Evolutionary conservation across 345 rosid genomes (phyloP).

Genomic region (Anastatica hierochuntica): DNA sequence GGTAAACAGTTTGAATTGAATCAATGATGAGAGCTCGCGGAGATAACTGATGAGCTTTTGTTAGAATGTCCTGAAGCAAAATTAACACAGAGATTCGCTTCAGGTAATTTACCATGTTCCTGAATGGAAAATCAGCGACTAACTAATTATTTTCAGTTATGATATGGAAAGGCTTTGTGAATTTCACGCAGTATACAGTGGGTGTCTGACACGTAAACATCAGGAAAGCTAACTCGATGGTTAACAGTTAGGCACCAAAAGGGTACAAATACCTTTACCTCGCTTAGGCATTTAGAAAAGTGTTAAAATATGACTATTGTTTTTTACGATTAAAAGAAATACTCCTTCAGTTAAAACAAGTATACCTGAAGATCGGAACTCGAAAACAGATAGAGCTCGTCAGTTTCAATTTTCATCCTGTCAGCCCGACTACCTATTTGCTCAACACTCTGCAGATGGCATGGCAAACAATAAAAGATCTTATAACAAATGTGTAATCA

Average conservation of each 20-base stretch:
- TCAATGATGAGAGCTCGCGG: slow-evolving; percentile 74
- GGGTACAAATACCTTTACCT: not conserved
- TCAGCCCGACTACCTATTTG: slow-evolving; percentile 89
- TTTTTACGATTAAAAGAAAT: not conserved
- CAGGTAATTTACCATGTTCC: not conserved
- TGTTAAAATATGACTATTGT: not conserved
- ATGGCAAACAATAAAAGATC: not conserved
- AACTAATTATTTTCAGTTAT: not conserved
- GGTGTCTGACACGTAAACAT: not conserved
- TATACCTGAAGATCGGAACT: slow-evolving; percentile 84
- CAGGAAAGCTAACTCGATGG: not conserved
- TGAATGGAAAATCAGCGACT: not conserved
- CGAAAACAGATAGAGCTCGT: slow-evolving; percentile 66
- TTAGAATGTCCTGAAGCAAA: slow-evolving; percentile 61
- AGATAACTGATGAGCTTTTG: slow-evolving; percentile 49
- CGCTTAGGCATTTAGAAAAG: not conserved
- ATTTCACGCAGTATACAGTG: not conserved
- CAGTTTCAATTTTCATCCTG: slow-evolving; percentile 52
- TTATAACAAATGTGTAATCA: not conserved
- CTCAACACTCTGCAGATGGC: slow-evolving; percentile 65
- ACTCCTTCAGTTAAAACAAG: not conserved
- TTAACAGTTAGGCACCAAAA: not conserved
- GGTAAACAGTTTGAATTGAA: slow-evolving; percentile 86
- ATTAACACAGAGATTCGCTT: not conserved
- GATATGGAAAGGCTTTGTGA: slow-evolving; percentile 3